Evolutionary conservation across 306 rosid genomes (phyloP).

Genomic region (Corylus heterophylla): DNA sequence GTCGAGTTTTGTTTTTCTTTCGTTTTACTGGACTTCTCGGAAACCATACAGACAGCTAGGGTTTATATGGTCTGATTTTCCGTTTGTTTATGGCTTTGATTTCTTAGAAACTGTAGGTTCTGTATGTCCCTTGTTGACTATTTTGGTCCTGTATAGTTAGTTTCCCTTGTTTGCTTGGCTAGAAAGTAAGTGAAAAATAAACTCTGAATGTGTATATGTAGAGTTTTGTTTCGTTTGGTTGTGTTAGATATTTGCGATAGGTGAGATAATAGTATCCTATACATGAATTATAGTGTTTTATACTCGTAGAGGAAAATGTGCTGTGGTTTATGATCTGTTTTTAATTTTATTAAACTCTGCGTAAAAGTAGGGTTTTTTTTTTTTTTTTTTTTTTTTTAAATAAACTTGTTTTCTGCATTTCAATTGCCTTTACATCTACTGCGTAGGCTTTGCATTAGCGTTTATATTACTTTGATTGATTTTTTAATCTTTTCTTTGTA

Average conservation of each 20-base stretch:
- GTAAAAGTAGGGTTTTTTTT: not conserved
- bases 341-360: not conserved
- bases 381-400: too few relatives aligned
- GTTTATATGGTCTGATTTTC: not conserved
- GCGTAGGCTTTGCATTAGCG: not conserved
- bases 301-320: not conserved
- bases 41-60: not conserved
- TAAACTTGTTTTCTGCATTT: not conserved
- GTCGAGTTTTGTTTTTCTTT: not conserved
- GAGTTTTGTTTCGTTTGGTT: not conserved
- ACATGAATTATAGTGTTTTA: not conserved
- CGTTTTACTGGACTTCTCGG: not conserved
- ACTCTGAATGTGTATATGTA: not conserved
- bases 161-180: not conserved
- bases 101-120: not conserved
- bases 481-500: not conserved
- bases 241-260: not conserved
- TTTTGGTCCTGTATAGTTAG: not conserved
- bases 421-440: not conserved
- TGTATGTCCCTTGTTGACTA: not conserved
- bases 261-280: not conserved
- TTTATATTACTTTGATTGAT: not conserved
- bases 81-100: not conserved
- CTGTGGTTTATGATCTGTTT: not conserved
- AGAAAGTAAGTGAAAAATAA: not conserved